Conservation (phyloP, 1,284 basidiomycete species). For the Amylostereum chailletii region DNA sequence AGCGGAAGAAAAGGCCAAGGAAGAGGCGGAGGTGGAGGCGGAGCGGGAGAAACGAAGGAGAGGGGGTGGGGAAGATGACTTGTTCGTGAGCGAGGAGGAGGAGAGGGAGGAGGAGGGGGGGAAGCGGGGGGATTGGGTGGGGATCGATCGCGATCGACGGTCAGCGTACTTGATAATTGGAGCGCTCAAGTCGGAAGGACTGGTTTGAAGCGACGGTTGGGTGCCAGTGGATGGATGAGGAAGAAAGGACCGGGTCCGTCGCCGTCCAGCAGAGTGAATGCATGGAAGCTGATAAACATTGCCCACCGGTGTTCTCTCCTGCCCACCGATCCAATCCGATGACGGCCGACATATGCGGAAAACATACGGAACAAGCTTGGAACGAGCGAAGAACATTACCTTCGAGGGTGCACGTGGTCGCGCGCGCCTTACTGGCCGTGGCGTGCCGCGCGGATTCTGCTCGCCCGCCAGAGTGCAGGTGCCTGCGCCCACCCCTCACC, state of each 20-base stretch:
- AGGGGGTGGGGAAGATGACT: slow-evolving; percentile 26
- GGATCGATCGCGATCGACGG: slow-evolving; percentile 64
- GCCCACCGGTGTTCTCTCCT: too few relatives aligned
- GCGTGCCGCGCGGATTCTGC: too few relatives aligned
- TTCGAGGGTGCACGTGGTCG: too few relatives aligned
- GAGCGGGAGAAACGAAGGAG: neutral
- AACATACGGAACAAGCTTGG: too few relatives aligned
- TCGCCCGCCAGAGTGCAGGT: too few relatives aligned
- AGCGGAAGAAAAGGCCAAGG: slow-evolving; percentile 36
- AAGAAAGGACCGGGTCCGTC: too few relatives aligned
- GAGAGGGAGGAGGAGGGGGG: slow-evolving; percentile 29
- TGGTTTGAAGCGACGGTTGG: slow-evolving; percentile 33
- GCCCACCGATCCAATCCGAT: too few relatives aligned
- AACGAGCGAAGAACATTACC: too few relatives aligned
- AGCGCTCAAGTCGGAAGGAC: slow-evolving; percentile 59
- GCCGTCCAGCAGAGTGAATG: too few relatives aligned
- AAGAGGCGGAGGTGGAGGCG: slow-evolving; percentile 10
- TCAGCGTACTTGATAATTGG: slow-evolving; percentile 73
- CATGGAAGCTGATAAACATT: too few relatives aligned
- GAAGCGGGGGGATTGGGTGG: slow-evolving; percentile 59
- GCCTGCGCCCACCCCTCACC: neutral
- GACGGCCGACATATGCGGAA: too few relatives aligned
- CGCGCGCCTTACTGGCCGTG: too few relatives aligned
- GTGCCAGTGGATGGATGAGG: neutral
- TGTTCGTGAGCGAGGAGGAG: slow-evolving; percentile 50